These are phyloP conservation scores for Spinacia oleracea DNA, from an alignment of 179 eudicot species.

Conservation along the genomic window DNA sequence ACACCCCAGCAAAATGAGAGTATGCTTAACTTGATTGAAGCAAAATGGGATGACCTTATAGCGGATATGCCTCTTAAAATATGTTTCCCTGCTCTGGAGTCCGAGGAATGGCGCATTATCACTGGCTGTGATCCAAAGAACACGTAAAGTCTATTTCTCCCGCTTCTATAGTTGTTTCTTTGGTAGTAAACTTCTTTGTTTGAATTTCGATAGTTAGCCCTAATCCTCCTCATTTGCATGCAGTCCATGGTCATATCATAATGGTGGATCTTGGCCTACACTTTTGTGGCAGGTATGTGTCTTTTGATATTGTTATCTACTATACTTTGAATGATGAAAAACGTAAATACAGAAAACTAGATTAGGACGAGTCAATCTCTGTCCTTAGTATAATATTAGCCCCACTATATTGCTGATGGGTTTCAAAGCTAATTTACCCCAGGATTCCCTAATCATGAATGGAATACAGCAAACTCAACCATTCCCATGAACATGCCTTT, in stretches of 20 bases:
- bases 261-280: conserved; percentile 55
- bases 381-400: too few relatives aligned
- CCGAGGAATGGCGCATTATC: conserved; percentile 46
- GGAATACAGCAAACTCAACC: too few relatives aligned
- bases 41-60: conserved; percentile 46
- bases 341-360: too few relatives aligned
- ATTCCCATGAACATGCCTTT: too few relatives aligned
- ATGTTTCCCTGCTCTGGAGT: conserved; percentile 45
- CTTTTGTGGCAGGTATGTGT: conserved; percentile 46
- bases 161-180: neutral
- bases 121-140: conserved; percentile 52
- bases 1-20: conserved; percentile 35
- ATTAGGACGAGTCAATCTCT: too few relatives aligned
- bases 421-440: too few relatives aligned
- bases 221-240: conserved; percentile 15
- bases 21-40: conserved; percentile 42
- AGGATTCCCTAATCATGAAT: too few relatives aligned
- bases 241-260: conserved; percentile 53
- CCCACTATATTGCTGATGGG: too few relatives aligned
- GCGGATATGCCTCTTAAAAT: conserved; percentile 46
- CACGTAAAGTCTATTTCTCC: conserved; percentile 30
- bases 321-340: too few relatives aligned
- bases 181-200: neutral
- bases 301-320: too few relatives aligned
- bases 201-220: neutral